phyloP scores from a whole-genome alignment of 257 asterid species.

The Primulina eburnea region DNA sequence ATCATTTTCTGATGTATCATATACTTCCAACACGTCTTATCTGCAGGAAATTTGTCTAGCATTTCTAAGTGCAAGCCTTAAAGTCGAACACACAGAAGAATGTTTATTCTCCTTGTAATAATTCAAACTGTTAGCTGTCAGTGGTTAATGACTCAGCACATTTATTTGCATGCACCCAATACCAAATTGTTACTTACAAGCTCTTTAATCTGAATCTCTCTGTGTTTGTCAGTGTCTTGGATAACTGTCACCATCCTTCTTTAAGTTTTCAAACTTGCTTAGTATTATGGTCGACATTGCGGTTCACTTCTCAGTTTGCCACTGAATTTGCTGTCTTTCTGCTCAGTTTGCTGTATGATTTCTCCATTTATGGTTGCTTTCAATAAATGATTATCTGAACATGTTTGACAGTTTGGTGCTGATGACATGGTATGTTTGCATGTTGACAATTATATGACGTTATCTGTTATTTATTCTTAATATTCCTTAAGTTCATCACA shows the following conservation, averaged over 20 bases:
- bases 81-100: not conserved
- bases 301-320: constrained; percentile 4
- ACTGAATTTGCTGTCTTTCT: not conserved
- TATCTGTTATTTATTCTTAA: not conserved
- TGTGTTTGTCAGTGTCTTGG: not conserved
- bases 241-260: not conserved
- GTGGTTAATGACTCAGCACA: not conserved
- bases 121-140: constrained; percentile 5
- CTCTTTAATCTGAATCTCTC: not conserved
- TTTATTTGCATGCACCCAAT: not conserved
- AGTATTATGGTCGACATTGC: not conserved
- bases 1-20: not conserved
- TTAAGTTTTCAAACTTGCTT: not conserved
- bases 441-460: not conserved
- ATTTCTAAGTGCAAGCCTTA: not conserved
- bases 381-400: constrained; percentile 2
- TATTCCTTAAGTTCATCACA: constrained; percentile 15
- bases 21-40: not conserved
- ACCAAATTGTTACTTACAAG: not conserved
- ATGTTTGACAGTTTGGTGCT: constrained; percentile 7
- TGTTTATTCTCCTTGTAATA: not conserved
- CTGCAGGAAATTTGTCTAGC: not conserved
- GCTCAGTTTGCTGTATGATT: constrained; percentile 8
- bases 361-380: constrained; percentile 12
- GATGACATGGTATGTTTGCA: not conserved